Evolutionary conservation across 192 early-diverging fungal species (phyloP).

Genomic region (Dimargaris xerosporica): DNA sequence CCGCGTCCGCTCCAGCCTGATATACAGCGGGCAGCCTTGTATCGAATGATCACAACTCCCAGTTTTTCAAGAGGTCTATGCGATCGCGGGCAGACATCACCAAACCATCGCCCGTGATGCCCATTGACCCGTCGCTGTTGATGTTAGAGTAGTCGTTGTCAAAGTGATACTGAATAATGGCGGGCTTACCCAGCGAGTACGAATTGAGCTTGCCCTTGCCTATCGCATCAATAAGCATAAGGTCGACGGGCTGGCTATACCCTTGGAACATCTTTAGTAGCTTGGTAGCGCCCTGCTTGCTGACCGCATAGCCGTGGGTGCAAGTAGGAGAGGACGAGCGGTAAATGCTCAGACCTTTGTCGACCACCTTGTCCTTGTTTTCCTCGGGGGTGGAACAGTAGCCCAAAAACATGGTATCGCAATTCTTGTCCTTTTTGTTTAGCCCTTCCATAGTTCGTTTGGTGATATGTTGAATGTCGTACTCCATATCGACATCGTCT

Average conservation of each 20-base stretch:
- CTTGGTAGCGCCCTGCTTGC: constrained; percentile 17
- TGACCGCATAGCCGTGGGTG: constrained; percentile 27
- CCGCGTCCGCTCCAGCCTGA: too few relatives aligned
- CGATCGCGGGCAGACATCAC: background rate
- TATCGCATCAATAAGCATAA: background rate
- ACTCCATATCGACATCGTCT: constrained; percentile 27
- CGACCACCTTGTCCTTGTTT: constrained; percentile 14
- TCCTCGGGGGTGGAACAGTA: constrained; percentile 15
- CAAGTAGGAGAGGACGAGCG: constrained; percentile 22
- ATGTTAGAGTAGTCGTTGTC: background rate
- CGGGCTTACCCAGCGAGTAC: background rate
- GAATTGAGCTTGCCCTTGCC: background rate
- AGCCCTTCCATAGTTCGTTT: constrained; percentile 13
- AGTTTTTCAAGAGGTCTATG: background rate
- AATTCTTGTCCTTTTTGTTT: constrained; percentile 14
- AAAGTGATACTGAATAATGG: constrained; percentile 6
- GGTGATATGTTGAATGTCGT: constrained; percentile 18
- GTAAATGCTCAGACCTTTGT: constrained; percentile 14
- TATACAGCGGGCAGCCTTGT: too few relatives aligned
- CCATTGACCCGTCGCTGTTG: background rate
- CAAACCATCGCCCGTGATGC: background rate
- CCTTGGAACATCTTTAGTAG: constrained; percentile 21
- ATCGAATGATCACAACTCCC: too few relatives aligned
- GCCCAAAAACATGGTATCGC: constrained; percentile 29
- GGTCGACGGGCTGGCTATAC: background rate